Percentiles rank a stretch among this genome's conserved stretches.
Conservation (phyloP, 2,329 filamentous ascomycete species). For the Diaporthe capsici region DNA sequence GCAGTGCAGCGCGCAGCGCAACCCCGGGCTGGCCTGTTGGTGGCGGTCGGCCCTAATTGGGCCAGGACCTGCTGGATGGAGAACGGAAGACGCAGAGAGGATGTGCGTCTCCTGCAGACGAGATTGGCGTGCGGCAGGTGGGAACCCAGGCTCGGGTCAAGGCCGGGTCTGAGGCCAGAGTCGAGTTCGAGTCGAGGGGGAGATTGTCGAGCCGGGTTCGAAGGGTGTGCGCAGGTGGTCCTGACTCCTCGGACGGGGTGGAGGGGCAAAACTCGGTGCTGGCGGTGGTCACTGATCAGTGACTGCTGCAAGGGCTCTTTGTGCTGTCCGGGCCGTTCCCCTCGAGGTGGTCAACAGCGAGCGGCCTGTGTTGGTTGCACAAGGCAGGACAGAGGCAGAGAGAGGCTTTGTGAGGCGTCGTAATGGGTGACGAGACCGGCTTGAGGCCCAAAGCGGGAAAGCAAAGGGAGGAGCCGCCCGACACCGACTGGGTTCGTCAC, state of each 20-base stretch:
- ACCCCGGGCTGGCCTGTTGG: slow-evolving; percentile 22
- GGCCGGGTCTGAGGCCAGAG: slow-evolving; percentile 21
- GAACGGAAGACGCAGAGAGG: slow-evolving; percentile 25
- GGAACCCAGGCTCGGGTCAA: slow-evolving; percentile 1
- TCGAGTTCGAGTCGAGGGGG: not conserved
- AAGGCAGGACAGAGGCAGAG: slow-evolving; percentile 1
- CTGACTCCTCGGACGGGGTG: not conserved
- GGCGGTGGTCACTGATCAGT: not conserved
- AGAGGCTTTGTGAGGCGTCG: slow-evolving; percentile 22
- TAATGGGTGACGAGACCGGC: slow-evolving; percentile 27
- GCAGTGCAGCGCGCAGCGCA: not conserved
- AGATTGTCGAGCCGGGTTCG: not conserved
- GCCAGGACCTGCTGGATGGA: slow-evolving; percentile 8
- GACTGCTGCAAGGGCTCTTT: slow-evolving; percentile 23
- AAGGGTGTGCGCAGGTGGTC: not conserved
- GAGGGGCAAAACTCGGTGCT: slow-evolving; percentile 12
- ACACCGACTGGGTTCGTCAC: slow-evolving; percentile 11
- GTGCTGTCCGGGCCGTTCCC: slow-evolving; percentile 18
- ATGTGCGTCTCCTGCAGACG: slow-evolving; percentile 28
- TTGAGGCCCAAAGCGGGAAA: slow-evolving; percentile 32
- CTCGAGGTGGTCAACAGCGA: not conserved
- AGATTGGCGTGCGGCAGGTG: slow-evolving; percentile 22
- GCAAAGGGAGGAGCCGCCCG: slow-evolving; percentile 32
- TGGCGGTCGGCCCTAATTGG: slow-evolving; percentile 19
- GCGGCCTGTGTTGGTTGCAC: slow-evolving; percentile 14